Evolutionary conservation across 306 rosid species (phyloP), one percentile per base, ranked within the genome.

Genomic region (Rosa lucieae): DNA sequence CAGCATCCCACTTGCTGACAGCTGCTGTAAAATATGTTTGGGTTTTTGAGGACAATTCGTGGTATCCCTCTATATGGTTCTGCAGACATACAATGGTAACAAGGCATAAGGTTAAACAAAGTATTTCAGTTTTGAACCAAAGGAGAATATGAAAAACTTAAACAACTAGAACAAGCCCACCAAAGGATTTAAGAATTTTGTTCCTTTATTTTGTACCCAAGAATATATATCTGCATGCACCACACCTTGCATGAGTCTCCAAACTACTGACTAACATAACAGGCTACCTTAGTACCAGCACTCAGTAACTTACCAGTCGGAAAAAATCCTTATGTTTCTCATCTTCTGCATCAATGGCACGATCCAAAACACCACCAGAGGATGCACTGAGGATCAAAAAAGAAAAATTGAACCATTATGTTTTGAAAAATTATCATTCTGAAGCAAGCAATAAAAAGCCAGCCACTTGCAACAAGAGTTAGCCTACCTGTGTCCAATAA

Each of bases 41-140:
- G 63, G 91, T 88, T 80, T 88, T 88, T 9, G 92, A 82, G 39
- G 92, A 88, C 72, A 88, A 79, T 80, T 88, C 92, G 29, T 82
- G 90, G 75, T 88, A 88, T 47, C 92, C 92, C 81, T 88, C 92
- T 14, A 88, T 72, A 77, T 88, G 92, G 61, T 86, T 86, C 92
- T 88, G 92, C 74, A 74, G 47, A 77, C 56, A 74, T 53, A 66
- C 29, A 82, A 53, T 29, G n/a, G 29, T 20, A 26, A 17, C 55
- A 59, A 52, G 20, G 63, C 32, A 49, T 76, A 58, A 80, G 44
- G 67, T 66, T 55, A 53, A 72, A 26, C 37, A 18, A 18, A 46
- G 51, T 71, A 68, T 44, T n/a, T 37, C 10, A 52, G 21, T 3
- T 55, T 58, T 21, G 46, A 59, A 69, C 20, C 61, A 43, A 52